Base-by-base conservation (phyloP, 2,329 filamentous ascomycete genomes). In the Trichoderma simmonsii region DNA sequence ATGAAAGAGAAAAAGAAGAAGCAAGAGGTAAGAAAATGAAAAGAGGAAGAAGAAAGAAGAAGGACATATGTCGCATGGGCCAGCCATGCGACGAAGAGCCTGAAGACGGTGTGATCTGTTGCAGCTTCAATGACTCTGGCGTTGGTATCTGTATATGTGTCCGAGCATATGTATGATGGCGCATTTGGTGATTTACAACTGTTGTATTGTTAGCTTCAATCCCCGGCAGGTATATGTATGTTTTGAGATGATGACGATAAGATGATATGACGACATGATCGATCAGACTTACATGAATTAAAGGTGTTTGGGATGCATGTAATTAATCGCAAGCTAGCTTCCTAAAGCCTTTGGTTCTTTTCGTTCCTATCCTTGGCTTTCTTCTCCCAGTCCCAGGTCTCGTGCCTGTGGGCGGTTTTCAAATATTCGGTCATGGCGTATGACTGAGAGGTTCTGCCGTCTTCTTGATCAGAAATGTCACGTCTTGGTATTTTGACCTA, bases 361-460 rank as follows among this genome's bases (percentile, higher is more conserved):
- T 60, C 65, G 26, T 1, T n/a, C 1, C 65, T 69, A 2, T 28
- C 9, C 56, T 60, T 24, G n/a, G 56, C 36, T 18, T 69, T 69
- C 14, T 48, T 39, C 30, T 69, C 65, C 65, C 65, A 69, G 6
- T 69, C 65, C 65, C 65, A 69, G 3, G 65, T 69, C 11, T 69
- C 65, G 8, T 69, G 65, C 9, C 65, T 39, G 4, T 69, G 15
- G 36, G 12, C 14, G 4, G 36, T 61, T 1, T 26, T 5, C 65
- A 69, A 24, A 15, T 48, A 69, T 9, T 7, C 0, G 3, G 26
- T 3, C 54, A 69, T 11, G 4, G 34, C 24, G 36, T 61, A 61
- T 9, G 14, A 11, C 0, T 24, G n/a, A 3, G 12, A 2, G 8
- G 18, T 14, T 12, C 24, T 69, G 4, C 65, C 51, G 28, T n/a